Conservation (phyloP, 2,329 filamentous ascomycete genomes). For the Didymella segeticola region DNA sequence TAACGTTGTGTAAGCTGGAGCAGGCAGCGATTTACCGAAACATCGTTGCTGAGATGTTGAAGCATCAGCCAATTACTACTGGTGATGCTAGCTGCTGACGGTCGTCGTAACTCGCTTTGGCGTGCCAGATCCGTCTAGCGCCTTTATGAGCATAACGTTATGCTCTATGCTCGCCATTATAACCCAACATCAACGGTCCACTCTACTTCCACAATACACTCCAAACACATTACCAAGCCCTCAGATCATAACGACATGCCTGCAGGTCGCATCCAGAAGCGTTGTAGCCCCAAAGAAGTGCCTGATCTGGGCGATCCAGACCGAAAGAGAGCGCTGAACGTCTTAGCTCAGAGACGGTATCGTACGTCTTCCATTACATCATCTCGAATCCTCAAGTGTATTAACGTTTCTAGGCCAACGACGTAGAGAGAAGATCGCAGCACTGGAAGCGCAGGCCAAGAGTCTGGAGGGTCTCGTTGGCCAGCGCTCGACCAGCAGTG, state of each 20-base stretch:
- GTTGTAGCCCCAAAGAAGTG: slow-evolving; percentile 27
- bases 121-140: not conserved
- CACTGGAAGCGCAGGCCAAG: slow-evolving; percentile 34
- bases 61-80: slow-evolving; percentile 3
- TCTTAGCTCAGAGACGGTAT: slow-evolving; percentile 42
- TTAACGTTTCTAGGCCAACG: slow-evolving; percentile 27
- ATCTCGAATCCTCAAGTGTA: not conserved
- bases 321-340: slow-evolving; percentile 40
- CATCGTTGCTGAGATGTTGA: not conserved
- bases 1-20: not conserved
- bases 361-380: slow-evolving; percentile 20
- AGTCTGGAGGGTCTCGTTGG: not conserved
- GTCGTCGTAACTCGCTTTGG: slow-evolving; percentile 5
- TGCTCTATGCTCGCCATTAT: slow-evolving; percentile 16
- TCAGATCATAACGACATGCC: slow-evolving; percentile 31
- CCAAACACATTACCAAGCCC: slow-evolving; percentile 16
- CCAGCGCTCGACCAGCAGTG: not conserved
- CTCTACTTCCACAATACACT: not conserved
- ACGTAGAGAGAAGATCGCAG: slow-evolving; percentile 33
- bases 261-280: slow-evolving; percentile 27
- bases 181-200: slow-evolving; percentile 2
- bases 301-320: slow-evolving; percentile 38
- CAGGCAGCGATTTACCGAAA: not conserved
- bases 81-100: slow-evolving; percentile 1
- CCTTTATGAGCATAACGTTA: slow-evolving; percentile 35